phyloP scores from a whole-genome alignment of 768 basidiomycete genomes.

The Chalciporus chontae region DNA sequence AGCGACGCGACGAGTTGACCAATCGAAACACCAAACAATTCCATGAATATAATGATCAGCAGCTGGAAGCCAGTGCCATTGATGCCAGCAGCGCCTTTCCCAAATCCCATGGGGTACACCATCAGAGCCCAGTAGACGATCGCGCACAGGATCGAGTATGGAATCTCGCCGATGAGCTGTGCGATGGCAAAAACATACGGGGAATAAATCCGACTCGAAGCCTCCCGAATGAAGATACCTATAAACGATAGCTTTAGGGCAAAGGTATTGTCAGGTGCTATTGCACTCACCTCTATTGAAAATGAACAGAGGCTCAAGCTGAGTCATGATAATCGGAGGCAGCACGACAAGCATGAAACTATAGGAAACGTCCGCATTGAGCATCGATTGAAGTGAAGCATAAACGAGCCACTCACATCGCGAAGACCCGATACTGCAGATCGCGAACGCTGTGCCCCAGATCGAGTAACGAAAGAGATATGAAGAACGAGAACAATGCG shows the following conservation, averaged over 20 bases:
- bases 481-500: slow-evolving; percentile 62
- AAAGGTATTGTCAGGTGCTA: slow-evolving; percentile 16
- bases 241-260: neutral
- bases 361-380: neutral
- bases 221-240: slow-evolving; percentile 51
- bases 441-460: slow-evolving; percentile 62
- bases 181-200: slow-evolving; percentile 81
- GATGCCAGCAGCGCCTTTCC: slow-evolving; percentile 55
- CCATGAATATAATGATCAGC: slow-evolving; percentile 65
- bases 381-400: neutral
- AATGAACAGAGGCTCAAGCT: slow-evolving; percentile 74
- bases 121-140: slow-evolving; percentile 73
- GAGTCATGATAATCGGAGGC: slow-evolving; percentile 74
- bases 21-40: slow-evolving; percentile 69
- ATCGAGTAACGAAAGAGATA: slow-evolving; percentile 78
- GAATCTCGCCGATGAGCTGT: slow-evolving; percentile 79
- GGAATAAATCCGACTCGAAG: slow-evolving; percentile 82
- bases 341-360: slow-evolving; percentile 68
- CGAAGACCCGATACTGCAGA: slow-evolving; percentile 78
- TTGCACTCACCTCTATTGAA: slow-evolving; percentile 49
- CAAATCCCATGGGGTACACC: slow-evolving; percentile 69
- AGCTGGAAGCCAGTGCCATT: slow-evolving; percentile 72
- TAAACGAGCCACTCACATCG: slow-evolving; percentile 47
- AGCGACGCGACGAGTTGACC: slow-evolving; percentile 73
- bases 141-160: slow-evolving; percentile 68